A percentile compares a stretch with the other conserved stretches of the same genome.
Evolutionary conservation across 129 eudicot genomes (phyloP).

Genomic region (Sambucus nigra): DNA sequence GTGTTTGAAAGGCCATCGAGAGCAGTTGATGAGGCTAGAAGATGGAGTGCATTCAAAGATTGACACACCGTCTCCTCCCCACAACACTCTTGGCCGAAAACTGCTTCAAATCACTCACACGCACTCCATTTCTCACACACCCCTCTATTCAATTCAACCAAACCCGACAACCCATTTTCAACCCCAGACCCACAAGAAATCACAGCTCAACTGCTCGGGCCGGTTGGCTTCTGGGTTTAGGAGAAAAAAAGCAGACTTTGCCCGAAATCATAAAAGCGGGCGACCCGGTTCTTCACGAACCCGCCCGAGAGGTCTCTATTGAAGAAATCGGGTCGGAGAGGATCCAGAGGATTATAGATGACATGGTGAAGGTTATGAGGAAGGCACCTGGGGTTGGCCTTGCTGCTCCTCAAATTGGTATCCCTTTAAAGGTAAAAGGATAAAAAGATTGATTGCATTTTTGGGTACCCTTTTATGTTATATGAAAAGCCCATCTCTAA

Average conservation of each 20-base stretch:
- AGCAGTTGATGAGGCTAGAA: no score
- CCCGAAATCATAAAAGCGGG: slow-evolving; percentile 86
- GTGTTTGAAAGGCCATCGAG: no score
- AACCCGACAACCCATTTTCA: slow-evolving; percentile 11
- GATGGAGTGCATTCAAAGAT: slow-evolving; percentile 51
- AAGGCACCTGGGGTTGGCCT: slow-evolving; percentile 95
- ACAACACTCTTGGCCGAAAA: slow-evolving; percentile 7
- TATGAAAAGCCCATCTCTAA: not conserved
- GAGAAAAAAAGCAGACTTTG: slow-evolving; percentile 30
- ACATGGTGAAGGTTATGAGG: slow-evolving; percentile 81
- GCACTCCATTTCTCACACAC: slow-evolving; percentile 14
- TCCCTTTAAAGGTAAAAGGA: slow-evolving; percentile 59
- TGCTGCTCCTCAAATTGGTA: slow-evolving; percentile 97
- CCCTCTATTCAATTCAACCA: slow-evolving; percentile 15
- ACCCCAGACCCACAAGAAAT: slow-evolving; percentile 1
- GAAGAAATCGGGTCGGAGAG: slow-evolving; percentile 81
- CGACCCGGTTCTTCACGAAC: slow-evolving; percentile 96
- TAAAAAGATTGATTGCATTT: no score
- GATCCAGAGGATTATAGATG: slow-evolving; percentile 71
- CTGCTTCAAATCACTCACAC: slow-evolving; percentile 16
- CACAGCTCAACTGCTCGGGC: slow-evolving; percentile 35
- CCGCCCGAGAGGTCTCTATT: slow-evolving; percentile 55
- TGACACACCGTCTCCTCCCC: slow-evolving; percentile 35
- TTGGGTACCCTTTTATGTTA: not conserved
- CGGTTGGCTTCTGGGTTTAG: slow-evolving; percentile 79